These are phyloP conservation scores for Isoetes taiwanensis DNA, from an alignment of 75 land plant species.

Conservation along the genomic window DNA sequence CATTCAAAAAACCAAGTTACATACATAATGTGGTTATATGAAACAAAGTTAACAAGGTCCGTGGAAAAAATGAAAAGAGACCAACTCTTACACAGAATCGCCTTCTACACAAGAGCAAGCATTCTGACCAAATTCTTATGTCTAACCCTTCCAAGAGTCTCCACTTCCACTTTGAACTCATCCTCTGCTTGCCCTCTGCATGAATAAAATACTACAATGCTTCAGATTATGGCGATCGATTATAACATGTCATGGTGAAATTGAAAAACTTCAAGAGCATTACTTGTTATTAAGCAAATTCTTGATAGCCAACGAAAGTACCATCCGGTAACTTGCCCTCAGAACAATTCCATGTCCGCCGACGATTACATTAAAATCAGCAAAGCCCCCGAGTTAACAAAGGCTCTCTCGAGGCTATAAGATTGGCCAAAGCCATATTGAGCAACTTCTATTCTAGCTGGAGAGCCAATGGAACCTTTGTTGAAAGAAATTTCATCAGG, in stretches of 20 bases:
- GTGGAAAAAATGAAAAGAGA: too few species aligned
- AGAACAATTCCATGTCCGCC: slow-evolving; percentile 1
- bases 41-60: too few species aligned
- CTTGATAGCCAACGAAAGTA: slow-evolving; percentile 3
- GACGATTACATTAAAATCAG: too few species aligned
- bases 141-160: neutral
- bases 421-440: too few species aligned
- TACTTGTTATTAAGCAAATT: slow-evolving; percentile 1
- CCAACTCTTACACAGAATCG: too few species aligned
- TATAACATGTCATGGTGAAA: neutral
- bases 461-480: too few species aligned
- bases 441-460: too few species aligned
- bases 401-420: too few species aligned
- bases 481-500: too few species aligned
- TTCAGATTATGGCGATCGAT: neutral
- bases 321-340: neutral
- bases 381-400: too few species aligned
- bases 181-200: neutral
- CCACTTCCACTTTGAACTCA: slow-evolving; percentile 4
- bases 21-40: neutral
- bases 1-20: too few species aligned
- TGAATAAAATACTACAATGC: neutral
- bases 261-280: neutral
- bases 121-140: slow-evolving; percentile 8
- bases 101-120: neutral